phyloP scores from a whole-genome alignment of 2,329 filamentous ascomycete genomes.

The Xylaria multiplex region DNA sequence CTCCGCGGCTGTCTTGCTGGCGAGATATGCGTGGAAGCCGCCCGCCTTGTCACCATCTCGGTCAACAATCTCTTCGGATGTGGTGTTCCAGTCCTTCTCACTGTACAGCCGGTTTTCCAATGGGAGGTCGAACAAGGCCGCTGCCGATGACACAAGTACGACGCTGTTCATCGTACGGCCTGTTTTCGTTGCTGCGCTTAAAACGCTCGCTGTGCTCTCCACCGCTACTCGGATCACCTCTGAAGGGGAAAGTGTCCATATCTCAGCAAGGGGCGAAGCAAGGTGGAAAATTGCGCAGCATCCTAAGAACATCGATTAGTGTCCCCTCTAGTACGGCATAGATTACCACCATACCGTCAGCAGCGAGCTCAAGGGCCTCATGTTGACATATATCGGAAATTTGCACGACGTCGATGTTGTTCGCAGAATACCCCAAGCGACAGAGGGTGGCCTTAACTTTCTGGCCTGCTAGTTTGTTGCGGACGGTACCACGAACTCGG shows the following conservation, averaged over 20 bases:
- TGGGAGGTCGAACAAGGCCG: constrained; percentile 43
- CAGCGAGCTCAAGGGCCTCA: constrained; percentile 41
- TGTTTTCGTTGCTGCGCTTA: constrained; percentile 41
- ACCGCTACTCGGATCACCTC: constrained; percentile 42
- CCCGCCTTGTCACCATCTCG: constrained; percentile 37
- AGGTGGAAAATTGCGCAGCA: constrained; percentile 46
- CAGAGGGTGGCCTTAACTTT: constrained; percentile 42
- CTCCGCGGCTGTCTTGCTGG: constrained; percentile 46
- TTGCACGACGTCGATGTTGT: constrained; percentile 43
- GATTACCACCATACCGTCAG: constrained; percentile 36
- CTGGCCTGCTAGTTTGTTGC: constrained; percentile 41
- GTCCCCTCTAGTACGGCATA: background rate
- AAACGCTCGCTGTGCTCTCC: constrained; percentile 38
- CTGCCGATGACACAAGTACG: constrained; percentile 44
- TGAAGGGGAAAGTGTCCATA: constrained; percentile 38
- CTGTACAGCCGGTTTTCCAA: constrained; percentile 37
- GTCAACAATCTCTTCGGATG: constrained; percentile 36
- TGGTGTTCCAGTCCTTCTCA: constrained; percentile 46
- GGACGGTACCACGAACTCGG: constrained; percentile 46
- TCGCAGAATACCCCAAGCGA: constrained; percentile 37
- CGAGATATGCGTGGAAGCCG: constrained; percentile 43
- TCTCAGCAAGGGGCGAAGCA: constrained; percentile 42
- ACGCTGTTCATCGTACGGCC: constrained; percentile 41
- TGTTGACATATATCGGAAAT: constrained; percentile 41
- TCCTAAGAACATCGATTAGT: constrained; percentile 35